Conservation (phyloP, 2,329 filamentous ascomycete species). For the Fusarium albosuccineum region DNA sequence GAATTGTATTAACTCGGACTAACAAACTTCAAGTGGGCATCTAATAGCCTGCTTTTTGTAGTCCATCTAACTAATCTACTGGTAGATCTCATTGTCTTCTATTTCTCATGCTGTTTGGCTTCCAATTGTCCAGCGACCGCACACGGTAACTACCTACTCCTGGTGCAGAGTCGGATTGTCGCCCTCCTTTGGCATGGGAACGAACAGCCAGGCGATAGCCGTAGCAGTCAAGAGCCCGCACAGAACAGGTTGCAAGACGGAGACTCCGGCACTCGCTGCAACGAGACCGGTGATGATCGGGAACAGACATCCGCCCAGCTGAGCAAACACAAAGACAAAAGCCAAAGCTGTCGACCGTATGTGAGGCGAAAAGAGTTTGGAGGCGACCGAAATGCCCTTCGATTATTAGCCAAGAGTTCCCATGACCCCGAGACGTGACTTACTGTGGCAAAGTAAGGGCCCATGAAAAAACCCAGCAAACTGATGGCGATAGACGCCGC, state of each 20-base stretch:
- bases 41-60: too few relatives aligned
- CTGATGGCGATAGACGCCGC: slow-evolving; percentile 66
- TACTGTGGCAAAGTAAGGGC: slow-evolving; percentile 69
- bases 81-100: not conserved
- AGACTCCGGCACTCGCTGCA: slow-evolving; percentile 59
- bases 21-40: too few relatives aligned
- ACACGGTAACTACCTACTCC: too few relatives aligned
- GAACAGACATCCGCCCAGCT: slow-evolving; percentile 68
- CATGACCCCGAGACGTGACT: slow-evolving; percentile 23
- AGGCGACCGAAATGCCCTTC: slow-evolving; percentile 66
- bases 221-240: slow-evolving; percentile 61
- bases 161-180: slow-evolving; percentile 50
- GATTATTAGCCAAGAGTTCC: not conserved
- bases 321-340: slow-evolving; percentile 69
- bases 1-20: too few relatives aligned
- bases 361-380: slow-evolving; percentile 61
- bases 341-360: slow-evolving; percentile 54
- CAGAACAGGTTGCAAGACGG: slow-evolving; percentile 65
- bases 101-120: too few relatives aligned
- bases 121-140: too few relatives aligned
- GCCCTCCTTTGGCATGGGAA: slow-evolving; percentile 53
- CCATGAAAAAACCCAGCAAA: slow-evolving; percentile 69
- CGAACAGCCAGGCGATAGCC: slow-evolving; percentile 61
- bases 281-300: slow-evolving; percentile 68
- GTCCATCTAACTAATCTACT: too few relatives aligned